Evolutionary conservation across 306 rosid genomes (phyloP), one percentile per base, ranked within the genome.

Genomic region (Rosa rugosa): DNA sequence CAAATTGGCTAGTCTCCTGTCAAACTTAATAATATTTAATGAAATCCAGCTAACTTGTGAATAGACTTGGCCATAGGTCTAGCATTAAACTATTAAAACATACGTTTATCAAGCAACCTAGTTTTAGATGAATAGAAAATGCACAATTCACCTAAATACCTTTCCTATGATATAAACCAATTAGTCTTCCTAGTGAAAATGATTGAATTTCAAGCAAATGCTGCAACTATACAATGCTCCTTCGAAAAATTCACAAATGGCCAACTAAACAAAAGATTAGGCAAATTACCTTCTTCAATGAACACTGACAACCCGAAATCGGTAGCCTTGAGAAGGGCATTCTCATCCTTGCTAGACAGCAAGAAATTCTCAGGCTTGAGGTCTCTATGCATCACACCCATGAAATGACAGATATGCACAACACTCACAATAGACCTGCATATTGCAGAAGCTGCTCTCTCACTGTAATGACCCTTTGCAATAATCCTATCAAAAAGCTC

Each of bases 351-450:
- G 83, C 94, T 83, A 50, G 98, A 88, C 3, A 91, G 82, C 86
- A 94, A 86, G 89, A 94, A 94, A 88, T 94, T 94, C 89, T 94
- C 97, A 4, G 98, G 98, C 86, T 94, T 92, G 47, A 94, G 86
- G 82, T 94, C 98, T 81, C 97, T 85, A 69, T 94, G 98, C 94
- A 94, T 92, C 56, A 94, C 97, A 11, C 98, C 98, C 98, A 94
- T 92, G 51, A 92, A 94, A 85, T 91, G 94, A 72, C 98, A 91
- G 59, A 86, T 85, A 74, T 94, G 83, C 59, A 94, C 97, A 80
- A 90, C 98, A 59, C 87, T 92, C 75, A 94, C 97, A 86, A 94
- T 84, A 3, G 93, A 84, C 80, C 98, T 83, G 80, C 96, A 89
- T 34, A 94, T 82, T 23, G 93, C 87, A 84, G 96, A 91, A 40